Conservation (phyloP, 2,329 filamentous ascomycete genomes). For the Phialemonium atrogriseum region DNA sequence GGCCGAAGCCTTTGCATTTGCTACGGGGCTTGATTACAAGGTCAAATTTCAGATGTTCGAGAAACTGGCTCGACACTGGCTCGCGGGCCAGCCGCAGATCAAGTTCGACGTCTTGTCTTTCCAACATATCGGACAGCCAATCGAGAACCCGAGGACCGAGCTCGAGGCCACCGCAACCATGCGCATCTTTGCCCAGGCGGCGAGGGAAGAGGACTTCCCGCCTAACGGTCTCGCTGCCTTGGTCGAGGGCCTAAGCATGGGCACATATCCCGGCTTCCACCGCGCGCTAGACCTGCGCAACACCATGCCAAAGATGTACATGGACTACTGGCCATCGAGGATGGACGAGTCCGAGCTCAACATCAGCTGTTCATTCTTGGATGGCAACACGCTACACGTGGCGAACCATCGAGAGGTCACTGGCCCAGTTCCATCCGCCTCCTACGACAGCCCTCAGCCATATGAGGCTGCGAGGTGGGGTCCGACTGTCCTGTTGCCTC, state of each 20-base stretch:
- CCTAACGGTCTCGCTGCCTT: conserved; percentile 16
- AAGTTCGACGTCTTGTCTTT: conserved; percentile 19
- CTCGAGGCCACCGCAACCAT: conserved; percentile 26
- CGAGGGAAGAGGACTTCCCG: conserved; percentile 13
- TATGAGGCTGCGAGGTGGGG: conserved; percentile 9
- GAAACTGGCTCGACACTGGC: conserved; percentile 2
- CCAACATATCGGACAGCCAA: conserved; percentile 15
- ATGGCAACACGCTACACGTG: too few relatives aligned
- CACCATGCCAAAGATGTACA: not conserved
- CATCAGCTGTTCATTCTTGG: too few relatives aligned
- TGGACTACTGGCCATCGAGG: not conserved
- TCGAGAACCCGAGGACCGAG: conserved; percentile 19
- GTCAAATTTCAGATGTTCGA: conserved; percentile 13
- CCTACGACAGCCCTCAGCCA: not conserved
- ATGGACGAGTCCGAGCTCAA: too few relatives aligned
- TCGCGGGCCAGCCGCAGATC: conserved; percentile 13
- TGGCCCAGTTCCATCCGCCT: not conserved
- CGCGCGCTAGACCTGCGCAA: not conserved
- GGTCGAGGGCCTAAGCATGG: conserved; percentile 14
- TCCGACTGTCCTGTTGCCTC: conserved; percentile 7
- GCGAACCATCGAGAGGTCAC: too few relatives aligned
- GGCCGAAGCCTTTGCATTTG: conserved; percentile 1
- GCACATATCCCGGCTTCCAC: conserved; percentile 12
- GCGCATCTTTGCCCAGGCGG: conserved; percentile 29
- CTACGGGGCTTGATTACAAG: conserved; percentile 11